Evolutionary conservation across 352 stramenopile genomes (phyloP).

Genomic region (Aphanomyces stellatus): DNA sequence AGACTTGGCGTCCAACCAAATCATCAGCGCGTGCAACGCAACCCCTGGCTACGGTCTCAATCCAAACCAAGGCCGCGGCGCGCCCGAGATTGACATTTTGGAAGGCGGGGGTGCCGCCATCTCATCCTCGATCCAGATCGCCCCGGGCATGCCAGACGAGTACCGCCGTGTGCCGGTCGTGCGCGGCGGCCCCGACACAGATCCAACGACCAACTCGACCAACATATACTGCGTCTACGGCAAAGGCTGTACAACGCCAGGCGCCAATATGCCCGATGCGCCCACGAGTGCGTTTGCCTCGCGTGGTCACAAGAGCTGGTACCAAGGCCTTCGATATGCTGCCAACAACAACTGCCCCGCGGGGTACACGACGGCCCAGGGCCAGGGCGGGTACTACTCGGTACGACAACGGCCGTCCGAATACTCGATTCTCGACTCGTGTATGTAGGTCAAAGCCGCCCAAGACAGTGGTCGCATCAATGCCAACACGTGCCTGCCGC

Average conservation of each 20-base stretch:
- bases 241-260: slow-evolving; percentile 33
- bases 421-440: slow-evolving; percentile 41
- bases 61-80: slow-evolving; percentile 52
- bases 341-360: slow-evolving; percentile 31
- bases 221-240: slow-evolving; percentile 35
- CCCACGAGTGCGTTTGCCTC: slow-evolving; percentile 26
- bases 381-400: slow-evolving; percentile 20
- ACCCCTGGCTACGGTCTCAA: slow-evolving; percentile 82
- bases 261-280: slow-evolving; percentile 31
- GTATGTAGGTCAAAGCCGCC: neutral
- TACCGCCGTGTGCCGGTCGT: slow-evolving; percentile 33
- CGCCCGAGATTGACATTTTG: slow-evolving; percentile 92
- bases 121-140: slow-evolving; percentile 85
- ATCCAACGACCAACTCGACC: slow-evolving; percentile 28
- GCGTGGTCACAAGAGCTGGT: slow-evolving; percentile 31
- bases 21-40: slow-evolving; percentile 78
- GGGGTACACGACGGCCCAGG: slow-evolving; percentile 27
- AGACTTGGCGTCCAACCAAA: slow-evolving; percentile 40
- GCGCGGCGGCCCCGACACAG: no score
- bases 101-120: slow-evolving; percentile 73
- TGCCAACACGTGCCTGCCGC: neutral
- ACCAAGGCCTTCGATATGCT: slow-evolving; percentile 32
- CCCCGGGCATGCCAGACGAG: slow-evolving; percentile 41
- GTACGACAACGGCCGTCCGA: slow-evolving; percentile 35
- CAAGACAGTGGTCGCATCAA: neutral